Base-by-base conservation (phyloP, 2,329 filamentous ascomycete genomes). In the Colletotrichum plurivorum region DNA sequence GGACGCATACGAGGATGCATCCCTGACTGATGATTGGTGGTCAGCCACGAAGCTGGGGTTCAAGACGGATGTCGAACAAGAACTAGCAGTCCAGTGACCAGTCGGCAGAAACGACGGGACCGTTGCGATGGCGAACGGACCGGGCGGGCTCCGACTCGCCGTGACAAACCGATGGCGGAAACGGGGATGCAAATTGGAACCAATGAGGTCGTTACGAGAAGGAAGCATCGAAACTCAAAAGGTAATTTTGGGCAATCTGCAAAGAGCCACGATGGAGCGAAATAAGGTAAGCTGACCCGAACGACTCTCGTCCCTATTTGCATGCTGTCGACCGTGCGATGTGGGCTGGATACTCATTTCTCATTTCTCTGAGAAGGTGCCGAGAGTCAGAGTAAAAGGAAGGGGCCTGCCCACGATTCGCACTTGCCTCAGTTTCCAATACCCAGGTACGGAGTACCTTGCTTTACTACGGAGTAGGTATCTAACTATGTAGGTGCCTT, bases 61-160 rank as follows among this genome's bases (percentile, higher is more conserved):
- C 31, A 9, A 36, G 31, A 9, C 9, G 31, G 31, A 36, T 36
- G 31, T 36, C 31, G 2, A 36, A 36, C 31, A 10, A 36, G 31
- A 36, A 36, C 31, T 12, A 8, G 10, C 8, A 36, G 31, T 36
- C 31, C 43, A 39, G 59, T 43, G 31, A 10, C 31, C 43, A 39
- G 59, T 43, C 31, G 43, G 51, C 46, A 27, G 25, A 18, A n/a
- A n/a, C 27, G 25, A 25, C 27, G 49, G 25, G 13, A 43, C 41
- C 41, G 41, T 43, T n/a, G 41, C 6, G 41, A 43, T 36, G 41
- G 41, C 13, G 16, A 22, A 48, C 62, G 66, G 51, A 20, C 43
- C 66, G 49, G 51, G 20, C 27, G 55, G 55, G 55, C 55, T 69
- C 61, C 55, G 62, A 51, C 36, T 49, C 66, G 20, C 43, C 49